Evolutionary conservation across 176 grass and related monocot genomes (phyloP).

Genomic region (Chrysopogon serrulatus): DNA sequence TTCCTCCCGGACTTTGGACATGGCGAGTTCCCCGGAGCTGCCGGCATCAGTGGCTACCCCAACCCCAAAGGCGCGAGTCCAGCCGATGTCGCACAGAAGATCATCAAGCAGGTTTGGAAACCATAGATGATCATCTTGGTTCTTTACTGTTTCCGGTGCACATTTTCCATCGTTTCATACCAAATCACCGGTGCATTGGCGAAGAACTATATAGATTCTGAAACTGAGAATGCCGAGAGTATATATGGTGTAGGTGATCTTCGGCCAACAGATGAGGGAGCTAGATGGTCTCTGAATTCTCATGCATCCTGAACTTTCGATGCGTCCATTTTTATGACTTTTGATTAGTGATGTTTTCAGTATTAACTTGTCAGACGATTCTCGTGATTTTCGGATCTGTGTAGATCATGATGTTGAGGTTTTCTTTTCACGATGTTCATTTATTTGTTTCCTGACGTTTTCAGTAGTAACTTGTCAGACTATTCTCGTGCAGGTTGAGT

Average conservation of each 20-base stretch:
- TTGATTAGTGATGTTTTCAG: neutral
- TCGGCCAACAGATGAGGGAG: neutral
- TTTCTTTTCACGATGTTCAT: neutral
- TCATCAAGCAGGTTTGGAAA: constrained; percentile 51
- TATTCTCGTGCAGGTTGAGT: constrained; percentile 41
- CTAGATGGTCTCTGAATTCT: neutral
- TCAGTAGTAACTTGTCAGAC: no score
- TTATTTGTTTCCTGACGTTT: neutral
- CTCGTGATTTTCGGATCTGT: neutral
- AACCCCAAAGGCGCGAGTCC: neutral
- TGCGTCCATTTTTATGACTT: neutral
- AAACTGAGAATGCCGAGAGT: neutral
- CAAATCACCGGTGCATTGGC: neutral
- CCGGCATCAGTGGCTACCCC: neutral
- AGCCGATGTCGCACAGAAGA: constrained; percentile 48
- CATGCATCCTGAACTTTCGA: neutral
- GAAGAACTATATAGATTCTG: neutral
- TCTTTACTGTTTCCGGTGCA: neutral
- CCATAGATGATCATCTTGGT: neutral
- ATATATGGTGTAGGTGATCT: neutral
- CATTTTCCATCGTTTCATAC: neutral
- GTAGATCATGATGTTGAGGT: neutral
- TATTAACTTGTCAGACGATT: neutral
- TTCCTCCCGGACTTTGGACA: constrained; percentile 34
- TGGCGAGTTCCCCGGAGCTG: neutral